Conservation (phyloP, 495 filamentous ascomycete species). For the Aspergillus carlsbadensis region DNA sequence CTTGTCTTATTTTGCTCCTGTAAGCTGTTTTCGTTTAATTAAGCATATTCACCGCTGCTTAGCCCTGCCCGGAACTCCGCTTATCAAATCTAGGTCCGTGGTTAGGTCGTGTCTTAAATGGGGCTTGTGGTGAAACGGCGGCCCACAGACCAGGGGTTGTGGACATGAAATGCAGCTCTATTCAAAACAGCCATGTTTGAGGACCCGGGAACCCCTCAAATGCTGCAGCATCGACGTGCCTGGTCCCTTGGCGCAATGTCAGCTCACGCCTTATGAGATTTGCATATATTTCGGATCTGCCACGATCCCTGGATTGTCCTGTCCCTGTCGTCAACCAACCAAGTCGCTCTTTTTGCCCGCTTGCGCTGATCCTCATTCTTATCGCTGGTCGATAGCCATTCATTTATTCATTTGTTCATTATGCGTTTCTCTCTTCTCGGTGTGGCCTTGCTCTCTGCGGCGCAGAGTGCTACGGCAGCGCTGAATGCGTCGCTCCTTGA, state of each 20-base stretch:
- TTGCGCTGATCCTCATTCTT: neutral
- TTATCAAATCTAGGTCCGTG: too few species aligned
- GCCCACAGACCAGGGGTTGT: neutral
- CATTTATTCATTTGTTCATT: slow-evolving; percentile 7
- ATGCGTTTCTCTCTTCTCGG: slow-evolving; percentile 28
- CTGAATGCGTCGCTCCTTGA: slow-evolving; percentile 31
- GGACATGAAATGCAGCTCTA: neutral
- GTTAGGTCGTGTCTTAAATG: too few species aligned
- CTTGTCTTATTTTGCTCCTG: too few species aligned
- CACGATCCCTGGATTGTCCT: neutral
- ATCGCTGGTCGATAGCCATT: slow-evolving; percentile 5
- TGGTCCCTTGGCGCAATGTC: neutral
- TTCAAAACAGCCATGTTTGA: slow-evolving; percentile 2
- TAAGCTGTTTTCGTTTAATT: too few species aligned
- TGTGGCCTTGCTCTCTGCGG: slow-evolving; percentile 32
- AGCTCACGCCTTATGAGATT: neutral
- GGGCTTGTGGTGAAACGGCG: neutral
- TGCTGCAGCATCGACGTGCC: neutral
- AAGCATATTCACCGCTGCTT: too few species aligned
- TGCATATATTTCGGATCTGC: neutral
- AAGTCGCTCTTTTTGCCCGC: neutral
- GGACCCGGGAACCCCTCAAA: neutral
- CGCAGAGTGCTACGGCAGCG: slow-evolving; percentile 27
- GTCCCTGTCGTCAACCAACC: neutral
- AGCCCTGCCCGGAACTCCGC: too few species aligned